These are phyloP conservation scores for Globisporangium recalcitrans DNA, from an alignment of 352 stramenopile genomes.

Conservation along the genomic window DNA sequence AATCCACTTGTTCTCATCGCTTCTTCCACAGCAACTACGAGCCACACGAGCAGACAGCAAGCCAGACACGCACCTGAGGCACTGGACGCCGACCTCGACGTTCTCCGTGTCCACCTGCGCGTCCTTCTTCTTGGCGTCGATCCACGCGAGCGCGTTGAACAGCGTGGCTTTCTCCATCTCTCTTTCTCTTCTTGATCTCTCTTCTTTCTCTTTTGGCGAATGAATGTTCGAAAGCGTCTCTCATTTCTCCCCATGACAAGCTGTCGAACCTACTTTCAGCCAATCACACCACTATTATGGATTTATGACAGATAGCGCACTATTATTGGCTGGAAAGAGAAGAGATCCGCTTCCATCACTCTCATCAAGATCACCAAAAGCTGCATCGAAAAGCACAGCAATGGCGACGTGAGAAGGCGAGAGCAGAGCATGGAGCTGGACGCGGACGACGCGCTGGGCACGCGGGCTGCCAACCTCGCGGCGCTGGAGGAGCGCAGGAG, in stretches of 20 bases:
- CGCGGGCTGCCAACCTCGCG: constrained; percentile 18
- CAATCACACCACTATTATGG: constrained; percentile 7
- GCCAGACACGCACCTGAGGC: constrained; percentile 40
- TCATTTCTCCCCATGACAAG: constrained; percentile 7
- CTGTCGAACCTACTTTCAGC: constrained; percentile 4
- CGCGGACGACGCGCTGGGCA: constrained; percentile 6
- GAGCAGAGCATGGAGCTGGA: background rate
- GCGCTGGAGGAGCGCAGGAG: constrained; percentile 32
- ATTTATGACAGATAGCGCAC: background rate
- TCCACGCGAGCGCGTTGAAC: constrained; percentile 71
- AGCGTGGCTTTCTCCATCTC: constrained; percentile 30
- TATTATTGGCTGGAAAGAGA: constrained; percentile 9
- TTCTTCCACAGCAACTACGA: background rate
- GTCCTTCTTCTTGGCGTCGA: constrained; percentile 59
- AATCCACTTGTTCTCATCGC: background rate
- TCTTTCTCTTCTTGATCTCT: constrained; percentile 1
- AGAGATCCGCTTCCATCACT: background rate
- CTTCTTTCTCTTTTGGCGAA: background rate
- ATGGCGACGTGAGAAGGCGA: background rate
- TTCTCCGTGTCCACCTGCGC: constrained; percentile 49
- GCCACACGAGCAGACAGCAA: background rate
- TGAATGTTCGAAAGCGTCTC: constrained; percentile 18
- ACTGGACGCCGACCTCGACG: constrained; percentile 60
- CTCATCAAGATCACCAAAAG: constrained; percentile 4
- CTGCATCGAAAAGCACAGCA: background rate